Percentiles rank a stretch among this genome's conserved stretches.
Evolutionary conservation across 1,284 basidiomycete genomes (phyloP).

Genomic region (Marasmius tenuissimus): DNA sequence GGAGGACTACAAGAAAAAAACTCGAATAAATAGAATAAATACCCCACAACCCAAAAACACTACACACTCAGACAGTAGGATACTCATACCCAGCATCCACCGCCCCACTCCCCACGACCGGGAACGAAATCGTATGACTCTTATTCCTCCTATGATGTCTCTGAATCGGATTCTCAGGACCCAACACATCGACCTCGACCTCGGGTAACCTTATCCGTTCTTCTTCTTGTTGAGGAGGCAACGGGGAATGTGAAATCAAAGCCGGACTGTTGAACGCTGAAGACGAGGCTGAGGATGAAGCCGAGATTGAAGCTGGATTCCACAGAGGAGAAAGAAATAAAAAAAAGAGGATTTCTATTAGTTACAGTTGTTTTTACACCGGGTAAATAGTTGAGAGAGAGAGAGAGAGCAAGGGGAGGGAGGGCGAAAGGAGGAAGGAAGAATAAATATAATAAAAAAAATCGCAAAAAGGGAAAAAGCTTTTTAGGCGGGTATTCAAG

Average conservation of each 20-base stretch:
- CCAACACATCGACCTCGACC: neutral
- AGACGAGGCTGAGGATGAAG: neutral
- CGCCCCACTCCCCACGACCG: no score
- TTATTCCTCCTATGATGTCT: neutral
- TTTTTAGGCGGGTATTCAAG: neutral
- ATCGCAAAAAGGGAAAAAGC: neutral
- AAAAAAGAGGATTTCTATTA: neutral
- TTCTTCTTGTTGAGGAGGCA: neutral
- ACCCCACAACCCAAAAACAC: no score
- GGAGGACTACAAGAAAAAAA: no score
- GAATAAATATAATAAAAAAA: conserved; percentile 3
- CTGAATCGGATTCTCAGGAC: neutral
- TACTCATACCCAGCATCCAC: neutral
- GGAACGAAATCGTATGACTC: neutral
- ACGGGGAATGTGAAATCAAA: neutral
- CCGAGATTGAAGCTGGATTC: neutral
- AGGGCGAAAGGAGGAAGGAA: neutral
- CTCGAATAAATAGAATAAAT: no score
- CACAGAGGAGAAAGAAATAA: neutral
- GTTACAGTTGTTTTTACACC: conserved; percentile 3
- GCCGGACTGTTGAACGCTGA: neutral
- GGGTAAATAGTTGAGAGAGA: neutral
- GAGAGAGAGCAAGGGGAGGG: no score
- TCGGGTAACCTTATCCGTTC: neutral
- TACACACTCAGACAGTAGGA: neutral